phyloP scores from a whole-genome alignment of 2,329 filamentous ascomycete genomes.

The Aureobasidium sp. region DNA sequence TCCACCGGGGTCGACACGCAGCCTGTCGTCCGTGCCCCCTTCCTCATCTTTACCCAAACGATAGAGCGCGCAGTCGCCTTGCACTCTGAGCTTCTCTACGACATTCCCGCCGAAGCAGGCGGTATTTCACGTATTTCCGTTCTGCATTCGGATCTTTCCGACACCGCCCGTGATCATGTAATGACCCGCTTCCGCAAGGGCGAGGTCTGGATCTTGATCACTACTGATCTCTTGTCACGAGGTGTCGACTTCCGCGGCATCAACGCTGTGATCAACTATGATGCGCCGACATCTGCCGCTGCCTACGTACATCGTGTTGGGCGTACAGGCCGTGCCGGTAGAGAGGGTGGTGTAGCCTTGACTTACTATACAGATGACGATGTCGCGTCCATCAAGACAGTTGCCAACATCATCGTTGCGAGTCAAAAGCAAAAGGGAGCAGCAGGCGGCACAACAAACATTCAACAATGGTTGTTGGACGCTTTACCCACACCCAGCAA shows the following conservation, averaged over 20 bases:
- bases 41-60: slow-evolving; percentile 93
- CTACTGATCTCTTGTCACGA: slow-evolving; percentile 84
- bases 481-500: slow-evolving; percentile 77
- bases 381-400: slow-evolving; percentile 77
- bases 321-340: slow-evolving; percentile 78
- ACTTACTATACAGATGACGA: slow-evolving; percentile 97
- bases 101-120: slow-evolving; percentile 82
- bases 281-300: slow-evolving; percentile 84
- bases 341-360: slow-evolving; percentile 79
- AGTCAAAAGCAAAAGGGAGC: slow-evolving; percentile 61
- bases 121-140: slow-evolving; percentile 79
- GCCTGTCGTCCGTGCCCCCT: slow-evolving; percentile 65
- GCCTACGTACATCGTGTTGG: slow-evolving; percentile 91
- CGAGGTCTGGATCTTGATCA: slow-evolving; percentile 94
- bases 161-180: slow-evolving; percentile 64
- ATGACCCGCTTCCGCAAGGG: slow-evolving; percentile 87
- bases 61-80: slow-evolving; percentile 84
- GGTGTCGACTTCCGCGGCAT: slow-evolving; percentile 93
- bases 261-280: slow-evolving; percentile 95
- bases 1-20: slow-evolving; percentile 47
- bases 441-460: slow-evolving; percentile 42
- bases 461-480: slow-evolving; percentile 82
- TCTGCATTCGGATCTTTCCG: slow-evolving; percentile 77
- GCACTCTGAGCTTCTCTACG: slow-evolving; percentile 83
- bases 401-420: slow-evolving; percentile 84